phyloP scores from a whole-genome alignment of 805 yeast genomes.

The Schizosaccharomyces lindneri region DNA sequence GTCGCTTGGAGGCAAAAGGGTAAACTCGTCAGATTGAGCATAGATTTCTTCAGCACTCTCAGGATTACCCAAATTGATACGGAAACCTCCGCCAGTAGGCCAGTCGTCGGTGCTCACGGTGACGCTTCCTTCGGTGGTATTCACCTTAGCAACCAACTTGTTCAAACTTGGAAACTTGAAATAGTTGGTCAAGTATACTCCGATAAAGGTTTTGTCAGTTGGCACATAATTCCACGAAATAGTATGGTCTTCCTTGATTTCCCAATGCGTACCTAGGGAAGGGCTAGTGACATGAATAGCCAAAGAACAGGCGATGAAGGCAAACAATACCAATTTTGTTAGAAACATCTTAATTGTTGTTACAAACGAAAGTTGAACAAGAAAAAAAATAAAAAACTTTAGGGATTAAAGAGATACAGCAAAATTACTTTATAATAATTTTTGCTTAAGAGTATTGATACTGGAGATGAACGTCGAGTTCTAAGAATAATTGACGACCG shows the following conservation, averaged over 20 bases:
- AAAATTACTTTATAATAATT: too few relatives aligned
- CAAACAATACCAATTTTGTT: not conserved
- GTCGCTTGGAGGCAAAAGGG: not conserved
- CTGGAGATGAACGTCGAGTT: too few relatives aligned
- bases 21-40: slow-evolving; percentile 1
- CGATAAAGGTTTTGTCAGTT: not conserved
- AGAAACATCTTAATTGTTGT: too few relatives aligned
- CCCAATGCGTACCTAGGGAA: not conserved
- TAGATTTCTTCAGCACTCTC: not conserved
- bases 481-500: too few relatives aligned
- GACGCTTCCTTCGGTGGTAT: not conserved
- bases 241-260: not conserved
- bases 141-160: not conserved
- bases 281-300: not conserved
- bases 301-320: slow-evolving; percentile 8
- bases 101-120: not conserved
- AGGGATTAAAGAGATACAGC: too few relatives aligned
- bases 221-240: not conserved
- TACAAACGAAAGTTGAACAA: too few relatives aligned
- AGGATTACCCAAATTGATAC: not conserved
- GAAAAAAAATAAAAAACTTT: too few relatives aligned
- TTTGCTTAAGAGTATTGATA: too few relatives aligned
- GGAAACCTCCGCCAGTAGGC: not conserved
- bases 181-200: not conserved
- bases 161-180: not conserved